Evolutionary conservation across 257 asterid species (phyloP).

Genomic region (Lithospermum erythrorhizon): DNA sequence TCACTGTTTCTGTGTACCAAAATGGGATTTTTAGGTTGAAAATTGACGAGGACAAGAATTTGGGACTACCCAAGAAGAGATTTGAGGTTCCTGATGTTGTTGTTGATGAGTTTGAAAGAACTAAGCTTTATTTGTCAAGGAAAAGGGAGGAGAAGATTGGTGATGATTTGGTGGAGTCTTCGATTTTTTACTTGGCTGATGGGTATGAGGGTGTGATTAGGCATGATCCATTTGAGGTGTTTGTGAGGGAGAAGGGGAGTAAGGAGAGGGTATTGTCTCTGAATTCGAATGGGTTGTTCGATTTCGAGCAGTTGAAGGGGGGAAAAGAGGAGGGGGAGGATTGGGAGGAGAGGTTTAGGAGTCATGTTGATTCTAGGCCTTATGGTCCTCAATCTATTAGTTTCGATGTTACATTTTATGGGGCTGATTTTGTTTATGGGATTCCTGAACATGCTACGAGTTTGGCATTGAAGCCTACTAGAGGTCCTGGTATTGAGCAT

Average conservation of each 20-base stretch:
- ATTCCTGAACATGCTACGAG: constrained; percentile 96
- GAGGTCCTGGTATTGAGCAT: constrained; percentile 74
- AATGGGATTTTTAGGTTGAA: constrained; percentile 82
- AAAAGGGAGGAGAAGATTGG: constrained; percentile 45
- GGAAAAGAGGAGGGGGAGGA: constrained; percentile 62
- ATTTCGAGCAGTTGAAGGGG: constrained; percentile 78
- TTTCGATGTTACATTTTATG: constrained; percentile 88
- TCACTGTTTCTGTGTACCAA: constrained; percentile 65
- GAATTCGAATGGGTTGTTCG: constrained; percentile 84
- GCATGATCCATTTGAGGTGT: constrained; percentile 87
- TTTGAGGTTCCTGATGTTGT: constrained; percentile 94
- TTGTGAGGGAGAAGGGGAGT: constrained; percentile 66
- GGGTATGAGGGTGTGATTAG: constrained; percentile 84
- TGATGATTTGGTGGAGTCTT: constrained; percentile 33
- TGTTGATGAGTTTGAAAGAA: constrained; percentile 44
- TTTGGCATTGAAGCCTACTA: constrained; percentile 78
- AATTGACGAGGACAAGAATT: constrained; percentile 72
- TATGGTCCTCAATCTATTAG: constrained; percentile 92
- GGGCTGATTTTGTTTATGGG: constrained; percentile 87
- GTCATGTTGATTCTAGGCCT: constrained; percentile 76
- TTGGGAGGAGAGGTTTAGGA: constrained; percentile 86
- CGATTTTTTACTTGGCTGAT: constrained; percentile 67
- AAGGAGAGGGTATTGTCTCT: constrained; percentile 68
- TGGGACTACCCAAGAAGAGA: constrained; percentile 71
- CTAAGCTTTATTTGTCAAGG: constrained; percentile 71